Evolutionary conservation across 2,329 filamentous ascomycete genomes (phyloP), one percentile per base, ranked within the genome.

Genomic region (Orbilia brochopaga): DNA sequence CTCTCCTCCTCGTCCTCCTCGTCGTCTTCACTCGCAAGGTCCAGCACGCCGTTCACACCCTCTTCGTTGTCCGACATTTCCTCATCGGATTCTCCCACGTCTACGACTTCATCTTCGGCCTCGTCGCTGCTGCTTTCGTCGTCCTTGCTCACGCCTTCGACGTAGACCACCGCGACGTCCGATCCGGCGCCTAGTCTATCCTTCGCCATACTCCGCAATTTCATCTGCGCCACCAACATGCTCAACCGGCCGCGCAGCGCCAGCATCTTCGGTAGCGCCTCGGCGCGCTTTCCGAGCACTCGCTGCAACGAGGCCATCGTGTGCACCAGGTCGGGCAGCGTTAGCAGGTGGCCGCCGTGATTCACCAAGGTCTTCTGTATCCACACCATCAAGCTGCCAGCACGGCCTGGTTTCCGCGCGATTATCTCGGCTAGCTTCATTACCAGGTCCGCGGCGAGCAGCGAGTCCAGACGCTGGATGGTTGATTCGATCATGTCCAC

Each of bases 161-260:
- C 88, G 42, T 88, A 87, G 6, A 89, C 85, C 2, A 86, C 81
- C 1, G 82, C 82, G 7, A 81, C 83, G 10, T 84, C 84, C n/a
- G 82, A 80, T 13, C 77, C 76, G 3, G 79, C 78, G 54, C 81
- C 64, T 75, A 78, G 74, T 72, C 67, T 79, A 74, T 80, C 83
- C 77, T 89, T 86, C 80, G 92, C 86, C 73, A 85, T 86, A 76
- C 86, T 87, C 55, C 94, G 85, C 76, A 96, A 82, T 76, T 90
- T 87, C 79, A 97, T 88, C 81, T 99, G 94, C 5, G 91, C 88
- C 77, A 94, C 90, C 54, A 97, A 84, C 86, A 99, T 91, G 78
- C 97, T 93, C 32, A 99, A 84, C 80, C 97, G 96, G 23, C 94
- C 94, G 82, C 97, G 97, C 70, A 99, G 84, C 19, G 92, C 86